A percentile compares a stretch with the other conserved stretches of the same genome.
These are phyloP conservation scores for Piloderma croceum DNA, from an alignment of 768 basidiomycete species.

Conservation along the genomic window DNA sequence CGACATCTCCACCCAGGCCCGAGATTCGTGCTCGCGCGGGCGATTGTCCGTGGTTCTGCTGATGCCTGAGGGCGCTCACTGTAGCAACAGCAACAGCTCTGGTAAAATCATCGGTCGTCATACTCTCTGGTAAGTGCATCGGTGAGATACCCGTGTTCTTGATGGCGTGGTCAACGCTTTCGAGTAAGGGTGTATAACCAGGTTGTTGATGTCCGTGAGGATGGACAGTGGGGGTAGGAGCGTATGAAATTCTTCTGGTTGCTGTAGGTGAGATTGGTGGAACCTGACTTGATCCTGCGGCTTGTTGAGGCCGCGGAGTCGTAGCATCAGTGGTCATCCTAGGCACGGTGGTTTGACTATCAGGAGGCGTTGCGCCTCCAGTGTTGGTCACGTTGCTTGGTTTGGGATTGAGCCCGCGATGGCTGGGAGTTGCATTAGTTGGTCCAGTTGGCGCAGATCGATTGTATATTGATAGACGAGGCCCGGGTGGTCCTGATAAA, in stretches of 20 bases:
- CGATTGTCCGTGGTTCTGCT: slow-evolving; percentile 51
- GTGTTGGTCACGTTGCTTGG: slow-evolving; percentile 35
- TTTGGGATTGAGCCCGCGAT: slow-evolving; percentile 31
- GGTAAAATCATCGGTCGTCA: slow-evolving; percentile 87
- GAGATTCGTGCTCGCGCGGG: slow-evolving; percentile 43
- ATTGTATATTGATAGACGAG: slow-evolving; percentile 61
- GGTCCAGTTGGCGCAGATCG: slow-evolving; percentile 39
- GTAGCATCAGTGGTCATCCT: slow-evolving; percentile 22
- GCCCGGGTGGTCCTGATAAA: slow-evolving; percentile 36
- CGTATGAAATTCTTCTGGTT: slow-evolving; percentile 53
- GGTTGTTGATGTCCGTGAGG: slow-evolving; percentile 29
- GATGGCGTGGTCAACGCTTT: slow-evolving; percentile 74
- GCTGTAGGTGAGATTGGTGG: slow-evolving; percentile 38
- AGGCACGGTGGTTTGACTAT: slow-evolving; percentile 34
- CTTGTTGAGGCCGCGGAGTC: slow-evolving; percentile 10
- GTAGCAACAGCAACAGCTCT: slow-evolving; percentile 92
- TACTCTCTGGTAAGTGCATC: slow-evolving; percentile 52
- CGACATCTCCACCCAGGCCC: slow-evolving; percentile 22
- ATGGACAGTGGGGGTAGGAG: slow-evolving; percentile 26
- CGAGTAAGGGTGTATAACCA: slow-evolving; percentile 58
- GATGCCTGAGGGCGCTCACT: slow-evolving; percentile 82
- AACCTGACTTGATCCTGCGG: slow-evolving; percentile 13
- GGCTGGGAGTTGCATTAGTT: slow-evolving; percentile 20
- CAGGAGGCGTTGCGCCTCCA: slow-evolving; percentile 29
- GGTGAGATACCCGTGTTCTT: slow-evolving; percentile 49